These are phyloP conservation scores for Hygrophorus russula DNA, from an alignment of 768 basidiomycete genomes.

Conservation along the genomic window DNA sequence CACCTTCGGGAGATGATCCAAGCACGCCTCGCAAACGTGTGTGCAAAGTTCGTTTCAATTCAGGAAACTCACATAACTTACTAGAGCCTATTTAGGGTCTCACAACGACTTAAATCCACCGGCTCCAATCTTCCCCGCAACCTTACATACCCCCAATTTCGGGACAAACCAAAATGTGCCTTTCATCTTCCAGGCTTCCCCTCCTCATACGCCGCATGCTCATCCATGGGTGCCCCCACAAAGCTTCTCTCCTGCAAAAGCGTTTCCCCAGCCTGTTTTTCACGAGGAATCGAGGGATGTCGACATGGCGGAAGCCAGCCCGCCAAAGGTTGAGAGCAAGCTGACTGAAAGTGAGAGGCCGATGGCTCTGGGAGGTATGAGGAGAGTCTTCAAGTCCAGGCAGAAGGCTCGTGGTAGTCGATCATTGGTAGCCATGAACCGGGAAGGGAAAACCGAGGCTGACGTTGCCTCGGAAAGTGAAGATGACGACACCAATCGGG, in stretches of 20 bases:
- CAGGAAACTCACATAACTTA: constrained; percentile 4
- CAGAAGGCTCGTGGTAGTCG: constrained; percentile 31
- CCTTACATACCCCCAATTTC: constrained; percentile 39
- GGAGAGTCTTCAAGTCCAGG: constrained; percentile 54
- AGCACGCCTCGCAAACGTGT: constrained; percentile 60
- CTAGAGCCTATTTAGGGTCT: constrained; percentile 18
- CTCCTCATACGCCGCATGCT: constrained; percentile 33
- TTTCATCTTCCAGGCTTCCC: constrained; percentile 39
- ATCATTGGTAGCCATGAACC: constrained; percentile 11
- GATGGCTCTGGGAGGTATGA: constrained; percentile 55
- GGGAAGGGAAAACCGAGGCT: constrained; percentile 26
- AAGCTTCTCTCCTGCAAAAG: constrained; percentile 46
- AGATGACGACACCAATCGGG: constrained; percentile 32
- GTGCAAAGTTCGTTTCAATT: constrained; percentile 13
- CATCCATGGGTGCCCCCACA: constrained; percentile 61
- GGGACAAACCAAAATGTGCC: constrained; percentile 58
- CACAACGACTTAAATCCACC: constrained; percentile 31
- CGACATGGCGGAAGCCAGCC: constrained; percentile 67
- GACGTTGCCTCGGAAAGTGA: constrained; percentile 32
- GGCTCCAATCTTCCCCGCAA: constrained; percentile 25
- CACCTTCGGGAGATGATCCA: constrained; percentile 25
- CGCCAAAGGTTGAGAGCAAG: constrained; percentile 34
- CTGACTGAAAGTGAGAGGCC: constrained; percentile 28
- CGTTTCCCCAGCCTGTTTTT: constrained; percentile 35
- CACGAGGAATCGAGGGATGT: constrained; percentile 49